These are phyloP conservation scores for Tylopilus subfusipes DNA, from an alignment of 768 basidiomycete genomes.

Conservation along the genomic window DNA sequence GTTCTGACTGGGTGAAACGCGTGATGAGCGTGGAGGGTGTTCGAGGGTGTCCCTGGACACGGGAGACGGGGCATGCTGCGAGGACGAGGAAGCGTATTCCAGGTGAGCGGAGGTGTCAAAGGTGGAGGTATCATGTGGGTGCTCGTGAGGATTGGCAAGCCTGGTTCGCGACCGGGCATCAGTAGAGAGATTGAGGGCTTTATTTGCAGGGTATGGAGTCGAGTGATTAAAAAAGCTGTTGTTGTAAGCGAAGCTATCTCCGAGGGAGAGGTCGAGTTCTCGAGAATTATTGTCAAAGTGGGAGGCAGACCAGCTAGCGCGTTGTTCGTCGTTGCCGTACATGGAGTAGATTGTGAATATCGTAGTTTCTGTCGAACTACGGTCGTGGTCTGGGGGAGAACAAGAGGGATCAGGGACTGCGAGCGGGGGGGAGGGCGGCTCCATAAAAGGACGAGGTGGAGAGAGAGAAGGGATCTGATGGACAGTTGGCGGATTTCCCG, in stretches of 20 bases:
- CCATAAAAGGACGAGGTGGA: constrained; percentile 30
- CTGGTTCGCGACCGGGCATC: constrained; percentile 23
- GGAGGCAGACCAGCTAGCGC: constrained; percentile 46
- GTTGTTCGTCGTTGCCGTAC: constrained; percentile 62
- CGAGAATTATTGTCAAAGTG: constrained; percentile 37
- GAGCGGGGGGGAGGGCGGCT: constrained; percentile 31
- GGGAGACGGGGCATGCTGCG: constrained; percentile 16
- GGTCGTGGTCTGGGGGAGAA: constrained; percentile 35
- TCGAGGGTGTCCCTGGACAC: constrained; percentile 17
- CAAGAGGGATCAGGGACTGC: constrained; percentile 12
- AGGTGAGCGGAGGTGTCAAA: constrained; percentile 27
- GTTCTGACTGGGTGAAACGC: constrained; percentile 18
- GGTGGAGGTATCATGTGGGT: constrained; percentile 19
- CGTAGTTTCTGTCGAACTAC: constrained; percentile 66
- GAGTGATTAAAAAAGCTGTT: constrained; percentile 31
- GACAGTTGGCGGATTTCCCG: too few species aligned
- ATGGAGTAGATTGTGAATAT: constrained; percentile 85
- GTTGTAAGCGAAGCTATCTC: constrained; percentile 33
- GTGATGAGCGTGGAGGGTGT: constrained; percentile 26
- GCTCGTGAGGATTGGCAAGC: constrained; percentile 21
- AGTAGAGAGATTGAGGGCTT: constrained; percentile 29
- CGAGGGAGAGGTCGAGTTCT: constrained; percentile 34
- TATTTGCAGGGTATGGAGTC: constrained; percentile 13
- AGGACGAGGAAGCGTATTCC: constrained; percentile 17
- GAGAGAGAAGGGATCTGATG: not conserved